Conservation (phyloP, 1,284 basidiomycete species). For the Exobasidium cylindrosporum region DNA sequence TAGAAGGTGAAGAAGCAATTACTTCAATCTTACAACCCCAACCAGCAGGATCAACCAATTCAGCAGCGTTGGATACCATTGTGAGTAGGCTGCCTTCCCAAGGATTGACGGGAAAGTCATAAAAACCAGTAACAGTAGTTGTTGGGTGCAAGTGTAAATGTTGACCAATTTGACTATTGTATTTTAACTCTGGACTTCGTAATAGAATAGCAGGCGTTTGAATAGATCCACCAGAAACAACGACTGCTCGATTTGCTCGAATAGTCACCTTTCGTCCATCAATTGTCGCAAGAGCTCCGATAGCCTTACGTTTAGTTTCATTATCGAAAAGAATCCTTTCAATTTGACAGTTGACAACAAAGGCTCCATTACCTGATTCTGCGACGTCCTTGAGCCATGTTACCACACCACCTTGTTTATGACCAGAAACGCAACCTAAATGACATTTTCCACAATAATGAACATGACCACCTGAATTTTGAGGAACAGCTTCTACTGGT, state of each 20-base stretch:
- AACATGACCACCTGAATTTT: conserved; percentile 56
- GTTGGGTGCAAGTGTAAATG: conserved; percentile 59
- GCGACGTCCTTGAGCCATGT: conserved; percentile 56
- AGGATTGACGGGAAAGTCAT: conserved; percentile 56
- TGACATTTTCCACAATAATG: conserved; percentile 58
- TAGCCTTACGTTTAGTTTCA: conserved; percentile 30
- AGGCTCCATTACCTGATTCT: conserved; percentile 51
- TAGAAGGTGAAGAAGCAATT: conserved; percentile 56
- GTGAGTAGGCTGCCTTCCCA: conserved; percentile 60
- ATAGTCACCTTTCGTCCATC: conserved; percentile 49
- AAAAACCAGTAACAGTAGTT: conserved; percentile 57
- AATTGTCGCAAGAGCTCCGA: conserved; percentile 42
- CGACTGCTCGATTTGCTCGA: conserved; percentile 54
- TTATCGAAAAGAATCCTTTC: conserved; percentile 56
- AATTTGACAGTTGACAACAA: conserved; percentile 53
- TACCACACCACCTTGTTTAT: conserved; percentile 55
- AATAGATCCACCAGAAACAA: conserved; percentile 57
- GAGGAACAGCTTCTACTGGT: conserved; percentile 52
- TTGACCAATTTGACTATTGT: conserved; percentile 58
- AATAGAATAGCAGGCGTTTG: conserved; percentile 59
- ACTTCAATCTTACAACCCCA: conserved; percentile 59
- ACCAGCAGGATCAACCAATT: conserved; percentile 43
- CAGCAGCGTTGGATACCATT: conserved; percentile 54
- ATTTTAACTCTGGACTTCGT: conserved; percentile 55
- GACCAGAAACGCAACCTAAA: conserved; percentile 55